Evolutionary conservation across 805 yeast species (phyloP).

Genomic region (Scheffersomyces amazonensis): DNA sequence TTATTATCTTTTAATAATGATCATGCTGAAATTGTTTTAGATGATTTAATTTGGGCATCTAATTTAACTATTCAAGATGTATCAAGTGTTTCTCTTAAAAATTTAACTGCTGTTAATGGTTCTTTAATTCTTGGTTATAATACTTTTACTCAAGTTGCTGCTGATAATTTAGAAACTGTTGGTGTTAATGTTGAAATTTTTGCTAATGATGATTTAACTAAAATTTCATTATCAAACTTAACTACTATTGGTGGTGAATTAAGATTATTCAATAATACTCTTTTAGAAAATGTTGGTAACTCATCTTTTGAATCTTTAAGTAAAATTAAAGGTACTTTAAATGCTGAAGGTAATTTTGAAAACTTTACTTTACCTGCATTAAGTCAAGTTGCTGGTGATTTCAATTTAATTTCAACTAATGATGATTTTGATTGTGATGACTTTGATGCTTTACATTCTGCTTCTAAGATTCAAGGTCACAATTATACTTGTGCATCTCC

Average conservation of each 20-base stretch:
- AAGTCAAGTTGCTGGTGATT: constrained; percentile 41
- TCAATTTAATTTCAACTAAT: constrained; percentile 29
- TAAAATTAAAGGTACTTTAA: constrained; percentile 39
- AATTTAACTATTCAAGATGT: constrained; percentile 44
- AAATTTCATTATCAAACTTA: constrained; percentile 25
- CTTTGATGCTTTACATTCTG: constrained; percentile 30
- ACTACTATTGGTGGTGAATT: constrained; percentile 39
- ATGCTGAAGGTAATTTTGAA: constrained; percentile 32
- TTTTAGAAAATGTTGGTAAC: constrained; percentile 28
- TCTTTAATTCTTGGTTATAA: constrained; percentile 38
- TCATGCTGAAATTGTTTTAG: constrained; percentile 28
- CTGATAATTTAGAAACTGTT: constrained; percentile 28
- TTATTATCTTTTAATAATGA: constrained; percentile 41
- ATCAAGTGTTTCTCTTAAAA: constrained; percentile 23
- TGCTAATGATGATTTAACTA: constrained; percentile 40
- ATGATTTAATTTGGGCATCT: constrained; percentile 38
- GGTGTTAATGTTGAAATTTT: constrained; percentile 40
- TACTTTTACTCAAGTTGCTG: constrained; percentile 28
- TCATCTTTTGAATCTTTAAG: constrained; percentile 24
- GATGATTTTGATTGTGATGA: constrained; percentile 36
- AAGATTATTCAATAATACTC: constrained; percentile 38
- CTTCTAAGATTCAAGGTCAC: constrained; percentile 39
- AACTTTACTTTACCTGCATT: constrained; percentile 38
- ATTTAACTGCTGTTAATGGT: constrained; percentile 39
- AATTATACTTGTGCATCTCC: constrained; percentile 41